Percentiles rank a stretch among this genome's conserved stretches.
phyloP scores from a whole-genome alignment of 441 rosid genomes.

The Adansonia grandidieri region DNA sequence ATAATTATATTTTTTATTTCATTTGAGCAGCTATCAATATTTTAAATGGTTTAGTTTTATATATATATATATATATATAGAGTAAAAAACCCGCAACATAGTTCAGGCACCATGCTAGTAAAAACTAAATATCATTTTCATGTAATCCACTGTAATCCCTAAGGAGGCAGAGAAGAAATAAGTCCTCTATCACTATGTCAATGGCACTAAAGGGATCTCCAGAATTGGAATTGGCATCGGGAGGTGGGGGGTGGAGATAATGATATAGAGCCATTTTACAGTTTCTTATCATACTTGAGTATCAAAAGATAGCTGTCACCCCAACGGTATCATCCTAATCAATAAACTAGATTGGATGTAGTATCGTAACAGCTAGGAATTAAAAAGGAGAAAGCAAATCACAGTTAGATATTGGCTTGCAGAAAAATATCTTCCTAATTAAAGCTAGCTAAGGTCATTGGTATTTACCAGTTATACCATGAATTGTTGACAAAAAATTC shows the following conservation, averaged over 20 bases:
- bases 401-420: background rate
- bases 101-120: too few relatives aligned
- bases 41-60: too few relatives aligned
- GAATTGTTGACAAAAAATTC: background rate
- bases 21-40: too few relatives aligned
- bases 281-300: background rate
- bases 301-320: background rate
- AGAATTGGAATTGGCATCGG: background rate
- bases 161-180: background rate
- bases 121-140: too few relatives aligned
- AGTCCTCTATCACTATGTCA: background rate
- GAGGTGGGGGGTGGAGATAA: background rate
- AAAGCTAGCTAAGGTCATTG: background rate
- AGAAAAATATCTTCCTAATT: background rate
- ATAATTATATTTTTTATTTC: too few relatives aligned
- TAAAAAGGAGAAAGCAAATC: slow-evolving; percentile 3
- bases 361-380: background rate
- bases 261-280: background rate
- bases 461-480: slow-evolving; percentile 15
- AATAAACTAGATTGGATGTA: background rate
- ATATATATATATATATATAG: too few relatives aligned
- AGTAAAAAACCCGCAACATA: too few relatives aligned
- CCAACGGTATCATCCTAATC: background rate
- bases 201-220: background rate
- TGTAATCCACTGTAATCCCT: too few relatives aligned